Base-by-base conservation (phyloP, 1,284 basidiomycete genomes). In the Puccinia novopanici region DNA sequence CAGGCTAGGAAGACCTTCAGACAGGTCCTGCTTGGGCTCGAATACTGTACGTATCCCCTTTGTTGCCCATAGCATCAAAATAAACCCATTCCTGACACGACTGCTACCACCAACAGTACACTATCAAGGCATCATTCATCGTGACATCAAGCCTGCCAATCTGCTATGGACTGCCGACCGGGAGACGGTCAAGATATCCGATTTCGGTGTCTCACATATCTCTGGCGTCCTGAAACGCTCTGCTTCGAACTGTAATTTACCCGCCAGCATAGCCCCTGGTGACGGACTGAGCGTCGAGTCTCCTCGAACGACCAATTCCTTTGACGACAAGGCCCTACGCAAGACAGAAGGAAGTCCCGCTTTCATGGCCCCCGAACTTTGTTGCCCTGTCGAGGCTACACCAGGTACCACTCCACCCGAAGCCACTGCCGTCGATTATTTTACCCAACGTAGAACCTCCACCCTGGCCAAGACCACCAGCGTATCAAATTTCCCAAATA, bases 71-170 rank as follows among this genome's bases (percentile, higher is more conserved):
- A 34, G 34, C 34, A 34, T 34, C 34, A 4, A 34, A 34, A 34
- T 34, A 34, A 34, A 4, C 34, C 34, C 34, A 34, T 4, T 34
- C 2, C 34, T 34, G 34, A 34, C 34, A 34, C 34, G 2, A 34
- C 34, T 4, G 4, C 34, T 34, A 34, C 34, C 37, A 34, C 9
- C 22, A 81, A 4, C 84, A 95, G 94, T 99, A 8, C 96, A 99
- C 86, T 91, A 93, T 84, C 94, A 98, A 85, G 96, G 96, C 52
- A 98, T 99, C 86, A 98, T 99, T 75, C 97, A 99, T 87, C 93
- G 97, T 81, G 97, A 99, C 87, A 98, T 99, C 88, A 99, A 99
- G 86, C 97, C 97, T 15, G 94, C 94, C 81, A 99, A 99, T 86
- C 90, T 99, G 50, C 89, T 99, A 22, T 94, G 92, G 90, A 92